Conservation (phyloP, 2,329 filamentous ascomycete species). For the Cylindrodendrum hubeiense region DNA sequence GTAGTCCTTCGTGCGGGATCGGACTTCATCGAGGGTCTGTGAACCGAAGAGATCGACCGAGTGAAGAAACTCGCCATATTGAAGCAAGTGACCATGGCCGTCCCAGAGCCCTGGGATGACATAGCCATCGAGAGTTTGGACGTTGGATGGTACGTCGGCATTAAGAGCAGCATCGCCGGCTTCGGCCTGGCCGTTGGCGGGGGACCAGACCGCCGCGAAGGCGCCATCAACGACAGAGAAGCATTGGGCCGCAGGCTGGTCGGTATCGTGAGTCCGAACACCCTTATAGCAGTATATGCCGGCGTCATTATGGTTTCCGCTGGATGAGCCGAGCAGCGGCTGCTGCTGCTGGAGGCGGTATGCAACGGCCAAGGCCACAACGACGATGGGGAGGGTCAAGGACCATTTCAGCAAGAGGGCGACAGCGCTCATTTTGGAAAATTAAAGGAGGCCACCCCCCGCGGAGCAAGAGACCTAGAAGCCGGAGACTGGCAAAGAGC, state of each 20-base stretch:
- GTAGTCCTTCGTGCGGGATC: constrained; percentile 64
- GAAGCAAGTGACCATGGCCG: constrained; percentile 75
- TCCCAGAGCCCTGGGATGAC: constrained; percentile 79
- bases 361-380: constrained; percentile 50
- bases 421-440: constrained; percentile 24
- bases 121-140: constrained; percentile 55
- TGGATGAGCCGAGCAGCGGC: constrained; percentile 29
- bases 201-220: constrained; percentile 62
- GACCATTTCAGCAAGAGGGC: constrained; percentile 44
- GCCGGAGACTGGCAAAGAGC: neutral
- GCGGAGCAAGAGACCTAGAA: neutral
- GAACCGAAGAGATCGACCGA: constrained; percentile 74
- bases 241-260: constrained; percentile 60
- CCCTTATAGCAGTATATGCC: constrained; percentile 55
- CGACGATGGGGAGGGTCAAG: constrained; percentile 45
- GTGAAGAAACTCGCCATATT: constrained; percentile 76
- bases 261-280: constrained; percentile 52
- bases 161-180: constrained; percentile 30
- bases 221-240: constrained; percentile 66
- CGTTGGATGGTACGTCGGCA: constrained; percentile 34
- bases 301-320: constrained; percentile 8
- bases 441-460: neutral
- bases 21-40: constrained; percentile 66
- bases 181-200: constrained; percentile 37
- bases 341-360: constrained; percentile 46